Conservation (phyloP, 345 rosid genomes). For the Gynandropsis gynandra region DNA sequence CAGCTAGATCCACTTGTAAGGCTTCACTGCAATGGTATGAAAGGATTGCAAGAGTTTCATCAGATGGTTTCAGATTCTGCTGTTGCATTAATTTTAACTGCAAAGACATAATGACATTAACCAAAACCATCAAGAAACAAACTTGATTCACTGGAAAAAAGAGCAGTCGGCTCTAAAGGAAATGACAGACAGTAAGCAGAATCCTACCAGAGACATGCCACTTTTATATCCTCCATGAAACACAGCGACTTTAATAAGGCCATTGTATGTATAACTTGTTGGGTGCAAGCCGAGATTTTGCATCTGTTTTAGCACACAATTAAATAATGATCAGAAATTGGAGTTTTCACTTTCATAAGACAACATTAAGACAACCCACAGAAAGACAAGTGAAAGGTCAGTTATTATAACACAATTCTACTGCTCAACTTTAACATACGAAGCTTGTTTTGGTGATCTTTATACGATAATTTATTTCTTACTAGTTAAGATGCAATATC, state of each 20-base stretch:
- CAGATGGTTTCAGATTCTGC: conserved; percentile 53
- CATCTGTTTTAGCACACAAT: conserved; percentile 50
- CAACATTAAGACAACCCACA: background rate
- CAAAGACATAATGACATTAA: conserved; percentile 16
- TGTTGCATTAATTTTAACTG: conserved; percentile 68
- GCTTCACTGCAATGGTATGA: conserved; percentile 57
- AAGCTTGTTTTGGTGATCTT: conserved; percentile 16
- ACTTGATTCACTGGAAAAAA: conserved; percentile 1
- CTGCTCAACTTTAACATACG: conserved; percentile 1
- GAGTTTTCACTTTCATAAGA: conserved; percentile 13
- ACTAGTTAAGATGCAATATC: background rate
- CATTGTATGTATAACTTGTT: conserved; percentile 53
- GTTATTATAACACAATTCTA: conserved; percentile 8
- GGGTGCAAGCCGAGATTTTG: conserved; percentile 65
- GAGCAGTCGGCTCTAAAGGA: background rate
- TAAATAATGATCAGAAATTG: conserved; percentile 7
- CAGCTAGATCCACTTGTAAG: conserved; percentile 72
- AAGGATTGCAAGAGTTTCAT: conserved; percentile 56
- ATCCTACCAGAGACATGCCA: conserved; percentile 58
- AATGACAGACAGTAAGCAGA: conserved; percentile 8
- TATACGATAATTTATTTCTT: background rate
- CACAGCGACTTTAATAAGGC: conserved; percentile 57
- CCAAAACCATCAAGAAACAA: conserved; percentile 3
- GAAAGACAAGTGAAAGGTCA: background rate
- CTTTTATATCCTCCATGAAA: conserved; percentile 33